Percentiles rank a stretch among this genome's conserved stretches.
phyloP scores from a whole-genome alignment of 2,329 filamentous ascomycete species.

The Curvularia sp. region DNA sequence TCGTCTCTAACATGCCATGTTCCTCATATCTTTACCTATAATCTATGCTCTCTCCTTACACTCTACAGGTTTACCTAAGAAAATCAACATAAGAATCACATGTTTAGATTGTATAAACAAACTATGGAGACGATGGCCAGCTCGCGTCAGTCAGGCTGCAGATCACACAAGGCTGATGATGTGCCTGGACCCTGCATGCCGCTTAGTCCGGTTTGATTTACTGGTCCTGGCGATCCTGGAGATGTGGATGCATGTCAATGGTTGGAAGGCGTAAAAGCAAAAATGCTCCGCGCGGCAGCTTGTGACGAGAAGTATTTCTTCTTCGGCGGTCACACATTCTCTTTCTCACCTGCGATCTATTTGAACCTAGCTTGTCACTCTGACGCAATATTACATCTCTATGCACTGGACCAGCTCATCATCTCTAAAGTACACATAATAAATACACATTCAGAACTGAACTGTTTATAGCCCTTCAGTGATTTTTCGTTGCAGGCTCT shows the following conservation, averaged over 20 bases:
- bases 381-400: background rate
- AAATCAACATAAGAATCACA: no score
- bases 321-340: background rate
- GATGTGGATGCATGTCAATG: background rate
- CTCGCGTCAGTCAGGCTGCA: background rate
- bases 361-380: background rate
- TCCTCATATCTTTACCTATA: background rate
- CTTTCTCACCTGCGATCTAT: background rate
- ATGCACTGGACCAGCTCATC: background rate
- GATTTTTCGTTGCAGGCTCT: background rate
- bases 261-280: background rate
- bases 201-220: background rate
- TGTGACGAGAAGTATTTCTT: background rate
- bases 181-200: background rate
- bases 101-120: no score
- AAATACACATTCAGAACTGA: background rate
- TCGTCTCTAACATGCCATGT: background rate
- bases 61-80: background rate
- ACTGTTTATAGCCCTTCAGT: background rate
- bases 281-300: background rate
- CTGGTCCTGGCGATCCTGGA: background rate
- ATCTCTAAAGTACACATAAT: background rate
- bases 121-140: no score
- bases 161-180: background rate
- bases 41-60: background rate